Evolutionary conservation across 768 basidiomycete genomes (phyloP), one percentile per base, ranked within the genome.

Genomic region (Russula sp.): DNA sequence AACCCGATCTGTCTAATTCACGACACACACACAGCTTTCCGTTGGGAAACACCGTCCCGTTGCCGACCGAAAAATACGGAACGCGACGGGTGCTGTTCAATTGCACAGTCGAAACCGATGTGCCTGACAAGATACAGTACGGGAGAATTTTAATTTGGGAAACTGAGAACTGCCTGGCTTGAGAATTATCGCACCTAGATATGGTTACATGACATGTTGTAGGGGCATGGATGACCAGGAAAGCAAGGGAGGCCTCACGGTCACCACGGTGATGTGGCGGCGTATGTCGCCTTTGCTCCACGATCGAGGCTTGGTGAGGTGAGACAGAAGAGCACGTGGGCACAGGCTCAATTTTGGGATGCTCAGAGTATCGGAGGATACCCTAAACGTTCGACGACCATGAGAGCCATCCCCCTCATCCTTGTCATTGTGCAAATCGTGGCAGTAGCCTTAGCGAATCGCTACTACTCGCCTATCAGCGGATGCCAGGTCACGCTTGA

Each of bases 401-500:
- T 56, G 64, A 57, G 28, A 52, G 9, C 50, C 32, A 30, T 57
- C 42, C 38, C 32, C 49, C 34, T 65, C 16, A 14, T 34, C 26
- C 32, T 65, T 20, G 30, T 11, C 48, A 24, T 65, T 16, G 20
- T 57, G 30, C 30, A 56, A 44, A 26, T n/a, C 8, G 38, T 24
- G 22, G 54, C 40, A 22, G n/a, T 24, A 24, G 42, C 64, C n/a
- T 50, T 42, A 9, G 57, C 49, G 13, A 65, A 52, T 5, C 55
- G n/a, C 48, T 52, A 40, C 55, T 52, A 65, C 44, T 32, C 40
- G 16, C 48, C 38, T 2, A 26, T 20, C 7, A 42, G 36, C n/a
- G 28, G 14, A 22, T 61, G 64, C 64, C 49, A 30, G 20, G 30
- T 65, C 10, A 36, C 49, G 11, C 38, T 52, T 22, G 44, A 57